Percentiles rank a stretch among this genome's conserved stretches.
These are phyloP conservation scores for Fusarium sp. DNA, from an alignment of 2,329 filamentous ascomycete genomes.

Conservation along the genomic window DNA sequence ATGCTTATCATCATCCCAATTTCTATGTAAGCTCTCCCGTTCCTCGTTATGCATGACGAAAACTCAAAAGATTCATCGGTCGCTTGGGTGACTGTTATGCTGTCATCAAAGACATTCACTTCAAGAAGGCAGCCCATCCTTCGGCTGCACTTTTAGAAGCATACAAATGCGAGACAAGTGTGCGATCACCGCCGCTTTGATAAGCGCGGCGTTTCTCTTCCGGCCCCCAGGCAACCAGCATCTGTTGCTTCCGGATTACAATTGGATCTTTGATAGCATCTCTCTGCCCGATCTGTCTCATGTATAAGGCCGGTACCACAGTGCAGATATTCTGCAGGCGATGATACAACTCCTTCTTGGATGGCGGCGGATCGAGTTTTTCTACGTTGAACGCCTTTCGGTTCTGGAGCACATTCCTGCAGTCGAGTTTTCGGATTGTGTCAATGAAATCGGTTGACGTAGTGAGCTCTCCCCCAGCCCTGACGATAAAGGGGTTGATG, in stretches of 20 bases:
- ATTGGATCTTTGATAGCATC: slow-evolving; percentile 53
- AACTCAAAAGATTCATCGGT: background rate
- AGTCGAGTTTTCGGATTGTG: slow-evolving; percentile 52
- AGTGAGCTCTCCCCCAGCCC: slow-evolving; percentile 42
- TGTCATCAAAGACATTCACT: background rate
- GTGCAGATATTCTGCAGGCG: slow-evolving; percentile 54
- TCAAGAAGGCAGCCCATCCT: slow-evolving; percentile 32
- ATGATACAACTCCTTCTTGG: slow-evolving; percentile 50
- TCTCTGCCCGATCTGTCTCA: slow-evolving; percentile 54
- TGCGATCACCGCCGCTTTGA: slow-evolving; percentile 47
- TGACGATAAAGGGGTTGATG: slow-evolving; percentile 51
- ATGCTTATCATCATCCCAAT: no score
- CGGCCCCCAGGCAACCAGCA: slow-evolving; percentile 57
- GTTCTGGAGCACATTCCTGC: slow-evolving; percentile 55
- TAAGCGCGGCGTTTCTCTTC: slow-evolving; percentile 52
- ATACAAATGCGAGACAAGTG: slow-evolving; percentile 51
- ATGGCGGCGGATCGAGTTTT: slow-evolving; percentile 52
- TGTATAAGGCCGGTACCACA: slow-evolving; percentile 54
- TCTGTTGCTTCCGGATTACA: slow-evolving; percentile 55
- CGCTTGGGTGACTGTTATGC: no score
- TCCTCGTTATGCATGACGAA: background rate
- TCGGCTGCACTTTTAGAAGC: slow-evolving; percentile 38
- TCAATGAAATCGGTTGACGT: slow-evolving; percentile 51
- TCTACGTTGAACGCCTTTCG: slow-evolving; percentile 53
- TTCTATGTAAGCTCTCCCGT: background rate